phyloP scores from a whole-genome alignment of 2,329 filamentous ascomycete genomes.

The Sarocladium kiliense region DNA sequence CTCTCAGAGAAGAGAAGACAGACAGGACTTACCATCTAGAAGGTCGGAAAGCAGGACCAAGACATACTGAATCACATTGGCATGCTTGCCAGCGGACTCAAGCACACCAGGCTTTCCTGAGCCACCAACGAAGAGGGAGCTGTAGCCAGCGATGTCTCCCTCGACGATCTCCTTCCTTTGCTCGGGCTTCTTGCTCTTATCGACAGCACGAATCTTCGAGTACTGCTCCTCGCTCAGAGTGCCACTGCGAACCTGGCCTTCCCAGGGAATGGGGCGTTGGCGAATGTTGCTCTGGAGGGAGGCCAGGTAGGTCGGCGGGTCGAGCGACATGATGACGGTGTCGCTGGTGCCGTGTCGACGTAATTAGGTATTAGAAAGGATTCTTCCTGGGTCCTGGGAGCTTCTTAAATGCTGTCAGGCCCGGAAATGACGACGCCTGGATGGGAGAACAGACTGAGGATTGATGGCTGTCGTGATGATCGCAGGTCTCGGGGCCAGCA shows the following conservation, averaged over 20 bases:
- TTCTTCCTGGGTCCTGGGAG: background rate
- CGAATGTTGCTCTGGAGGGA: slow-evolving; percentile 97
- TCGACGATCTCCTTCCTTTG: slow-evolving; percentile 80
- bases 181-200: slow-evolving; percentile 85
- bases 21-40: slow-evolving; percentile 62
- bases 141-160: slow-evolving; percentile 73
- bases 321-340: slow-evolving; percentile 68
- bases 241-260: slow-evolving; percentile 88
- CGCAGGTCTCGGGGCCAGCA: background rate
- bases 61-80: slow-evolving; percentile 92
- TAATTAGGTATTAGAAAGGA: background rate
- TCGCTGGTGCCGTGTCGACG: slow-evolving; percentile 20
- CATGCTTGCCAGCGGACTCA: slow-evolving; percentile 77
- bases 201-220: slow-evolving; percentile 91
- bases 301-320: slow-evolving; percentile 78
- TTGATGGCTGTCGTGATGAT: background rate
- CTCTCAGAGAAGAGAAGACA: background rate
- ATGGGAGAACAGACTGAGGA: background rate
- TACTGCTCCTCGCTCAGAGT: slow-evolving; percentile 92
- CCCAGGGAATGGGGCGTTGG: slow-evolving; percentile 93
- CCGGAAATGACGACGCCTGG: background rate
- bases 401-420: background rate
- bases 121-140: slow-evolving; percentile 71
- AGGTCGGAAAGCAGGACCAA: slow-evolving; percentile 84
- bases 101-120: slow-evolving; percentile 67